phyloP scores from a whole-genome alignment of 306 rosid genomes.

The Cucurbita ficifolia region DNA sequence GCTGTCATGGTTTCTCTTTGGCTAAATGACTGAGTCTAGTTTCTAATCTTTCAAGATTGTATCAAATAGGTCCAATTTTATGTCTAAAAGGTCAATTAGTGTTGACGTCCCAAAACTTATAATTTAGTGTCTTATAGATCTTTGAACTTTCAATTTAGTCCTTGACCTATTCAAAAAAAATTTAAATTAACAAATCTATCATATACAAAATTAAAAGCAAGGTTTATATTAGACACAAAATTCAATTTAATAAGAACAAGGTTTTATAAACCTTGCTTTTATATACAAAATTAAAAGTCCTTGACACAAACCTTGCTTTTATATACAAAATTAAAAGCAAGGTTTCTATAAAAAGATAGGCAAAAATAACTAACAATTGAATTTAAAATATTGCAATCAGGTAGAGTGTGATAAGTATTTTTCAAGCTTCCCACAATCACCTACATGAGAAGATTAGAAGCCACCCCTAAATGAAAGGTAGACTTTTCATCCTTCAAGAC shows the following conservation, averaged over 20 bases:
- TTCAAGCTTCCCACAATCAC: slow-evolving; percentile 12
- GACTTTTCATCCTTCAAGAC: slow-evolving; percentile 64
- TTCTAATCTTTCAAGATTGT: background rate
- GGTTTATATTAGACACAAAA: background rate
- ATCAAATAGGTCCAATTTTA: background rate
- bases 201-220: background rate
- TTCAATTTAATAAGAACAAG: too few species aligned
- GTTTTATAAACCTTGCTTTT: too few species aligned
- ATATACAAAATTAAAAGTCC: too few species aligned
- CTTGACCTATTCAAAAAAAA: background rate
- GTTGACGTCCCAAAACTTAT: background rate
- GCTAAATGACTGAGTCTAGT: background rate
- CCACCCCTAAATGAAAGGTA: slow-evolving; percentile 59
- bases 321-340: background rate
- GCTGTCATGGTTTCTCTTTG: background rate
- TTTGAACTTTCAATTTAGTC: background rate
- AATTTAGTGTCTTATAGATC: background rate
- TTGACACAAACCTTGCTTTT: too few species aligned
- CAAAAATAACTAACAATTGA: background rate
- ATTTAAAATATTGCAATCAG: slow-evolving; percentile 2
- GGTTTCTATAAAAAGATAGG: background rate
- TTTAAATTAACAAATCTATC: too few species aligned
- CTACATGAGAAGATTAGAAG: slow-evolving; percentile 77
- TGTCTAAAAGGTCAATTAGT: background rate
- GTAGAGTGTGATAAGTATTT: background rate